These are phyloP conservation scores for Pleurostoma richardsiae DNA, from an alignment of 2,329 filamentous ascomycete species.

Conservation along the genomic window DNA sequence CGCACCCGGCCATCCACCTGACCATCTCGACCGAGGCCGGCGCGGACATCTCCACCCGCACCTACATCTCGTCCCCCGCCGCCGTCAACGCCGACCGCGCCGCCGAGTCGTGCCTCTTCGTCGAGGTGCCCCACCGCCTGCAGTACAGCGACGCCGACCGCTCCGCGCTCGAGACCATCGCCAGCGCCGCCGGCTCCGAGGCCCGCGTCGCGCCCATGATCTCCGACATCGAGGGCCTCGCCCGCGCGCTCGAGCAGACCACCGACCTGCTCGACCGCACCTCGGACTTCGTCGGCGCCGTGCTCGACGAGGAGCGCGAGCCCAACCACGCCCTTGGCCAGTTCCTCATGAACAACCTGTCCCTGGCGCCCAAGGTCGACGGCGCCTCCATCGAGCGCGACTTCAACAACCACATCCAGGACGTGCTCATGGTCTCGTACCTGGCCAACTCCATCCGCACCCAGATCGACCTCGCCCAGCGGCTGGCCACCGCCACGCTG, in stretches of 20 bases:
- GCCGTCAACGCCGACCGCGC: conserved; percentile 93
- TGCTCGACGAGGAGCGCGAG: conserved; percentile 87
- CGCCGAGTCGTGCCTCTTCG: conserved; percentile 94
- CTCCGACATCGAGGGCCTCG: conserved; percentile 85
- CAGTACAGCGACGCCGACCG: conserved; percentile 66
- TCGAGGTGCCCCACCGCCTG: conserved; percentile 93
- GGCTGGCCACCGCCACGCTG: conserved; percentile 76
- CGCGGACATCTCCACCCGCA: conserved; percentile 80
- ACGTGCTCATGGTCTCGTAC: conserved; percentile 97
- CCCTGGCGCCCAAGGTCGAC: conserved; percentile 91
- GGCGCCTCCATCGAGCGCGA: conserved; percentile 86
- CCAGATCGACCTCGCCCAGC: conserved; percentile 96
- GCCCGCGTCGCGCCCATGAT: conserved; percentile 67
- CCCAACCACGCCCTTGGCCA: conserved; percentile 90
- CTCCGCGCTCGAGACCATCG: conserved; percentile 72
- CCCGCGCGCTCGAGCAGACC: conserved; percentile 81
- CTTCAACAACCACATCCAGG: conserved; percentile 99
- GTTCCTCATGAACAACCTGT: conserved; percentile 90
- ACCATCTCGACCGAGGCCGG: conserved; percentile 89
- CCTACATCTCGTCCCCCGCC: conserved; percentile 93
- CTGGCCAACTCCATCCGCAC: conserved; percentile 98
- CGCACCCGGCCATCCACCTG: conserved; percentile 94
- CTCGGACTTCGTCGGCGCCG: conserved; percentile 84
- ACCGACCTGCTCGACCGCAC: conserved; percentile 87
- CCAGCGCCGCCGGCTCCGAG: conserved; percentile 75